These are phyloP conservation scores for Kwoniella mangroviensis DNA, from an alignment of 768 basidiomycete species.

Conservation along the genomic window DNA sequence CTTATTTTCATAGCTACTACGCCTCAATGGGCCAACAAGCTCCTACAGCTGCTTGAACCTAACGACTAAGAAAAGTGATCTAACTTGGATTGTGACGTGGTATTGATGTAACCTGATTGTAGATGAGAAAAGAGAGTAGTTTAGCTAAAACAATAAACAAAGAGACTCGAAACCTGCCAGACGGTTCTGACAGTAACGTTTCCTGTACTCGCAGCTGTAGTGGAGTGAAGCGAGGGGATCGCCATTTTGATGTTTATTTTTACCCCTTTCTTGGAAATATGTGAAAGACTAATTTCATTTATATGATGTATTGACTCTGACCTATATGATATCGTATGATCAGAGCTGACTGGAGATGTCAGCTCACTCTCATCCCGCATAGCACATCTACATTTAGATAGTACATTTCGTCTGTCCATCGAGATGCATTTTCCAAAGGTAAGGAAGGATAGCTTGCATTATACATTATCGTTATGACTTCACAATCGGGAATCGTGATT, in stretches of 20 bases:
- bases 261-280: not conserved
- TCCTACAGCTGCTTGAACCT: slow-evolving; percentile 16
- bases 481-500: too few species aligned
- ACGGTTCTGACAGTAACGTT: not conserved
- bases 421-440: not conserved
- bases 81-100: not conserved
- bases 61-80: not conserved
- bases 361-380: not conserved
- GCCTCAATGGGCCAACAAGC: slow-evolving; percentile 40
- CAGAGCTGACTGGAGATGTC: not conserved
- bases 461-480: too few species aligned
- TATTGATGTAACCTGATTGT: not conserved
- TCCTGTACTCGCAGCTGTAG: slow-evolving; percentile 6
- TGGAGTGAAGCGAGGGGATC: not conserved
- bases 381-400: too few species aligned
- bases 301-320: slow-evolving; percentile 1
- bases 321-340: not conserved
- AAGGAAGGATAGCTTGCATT: not conserved
- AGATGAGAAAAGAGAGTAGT: not conserved
- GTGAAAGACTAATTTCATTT: not conserved
- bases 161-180: too few species aligned
- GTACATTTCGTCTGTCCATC: too few species aligned
- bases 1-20: slow-evolving; percentile 33
- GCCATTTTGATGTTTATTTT: not conserved
- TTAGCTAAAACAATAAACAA: slow-evolving; percentile 7